Base-by-base conservation (phyloP, 306 rosid species). In the Crataegus laevigata region DNA sequence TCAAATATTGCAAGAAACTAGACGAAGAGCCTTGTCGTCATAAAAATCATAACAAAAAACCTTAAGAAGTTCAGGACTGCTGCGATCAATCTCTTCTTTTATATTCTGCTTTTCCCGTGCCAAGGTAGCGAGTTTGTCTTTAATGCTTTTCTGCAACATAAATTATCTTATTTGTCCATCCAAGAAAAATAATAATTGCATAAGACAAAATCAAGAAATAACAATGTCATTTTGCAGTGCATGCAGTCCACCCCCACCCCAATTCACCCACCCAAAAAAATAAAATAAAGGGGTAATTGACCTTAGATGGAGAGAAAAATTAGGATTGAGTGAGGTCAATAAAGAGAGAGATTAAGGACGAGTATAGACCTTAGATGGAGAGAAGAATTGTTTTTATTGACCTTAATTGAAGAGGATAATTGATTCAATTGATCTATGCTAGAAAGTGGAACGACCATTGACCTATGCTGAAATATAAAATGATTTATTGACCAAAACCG, bases 61-160 rank as follows among this genome's bases (percentile, higher is more conserved):
- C 96, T 96, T 87, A 75, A 80, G 78, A 45, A 89, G 81, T 69
- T 96, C 98, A 69, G 99, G 98, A 81, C 79, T 89, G 70, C 88
- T 89, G 43, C 91, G 96, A 55, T 84, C 73, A 50, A 96, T 92
- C 89, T 91, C 96, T 82, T 84, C 88, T 72, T 84, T 85, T 73
- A 96, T 90, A 70, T 77, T 83, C 85, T 74, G 83, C 81, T 85
- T 92, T 75, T 96, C 99, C 75, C 51, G 80, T 72, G 62, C 82
- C 88, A 96, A 82, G 83, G 81, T 89, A 68, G 79, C 81, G 82
- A 96, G 90, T 75, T 96, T 96, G 87, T 96, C 99, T 69, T 84
- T 89, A 29, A 92, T 92, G 88, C 99, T 92, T 84, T 67, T 63
- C 99, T 96, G 96, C 73, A 73, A 75, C 60, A 52, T 36, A 65